Conservation (phyloP, 768 basidiomycete species). For the Filobasidium wieringae region DNA sequence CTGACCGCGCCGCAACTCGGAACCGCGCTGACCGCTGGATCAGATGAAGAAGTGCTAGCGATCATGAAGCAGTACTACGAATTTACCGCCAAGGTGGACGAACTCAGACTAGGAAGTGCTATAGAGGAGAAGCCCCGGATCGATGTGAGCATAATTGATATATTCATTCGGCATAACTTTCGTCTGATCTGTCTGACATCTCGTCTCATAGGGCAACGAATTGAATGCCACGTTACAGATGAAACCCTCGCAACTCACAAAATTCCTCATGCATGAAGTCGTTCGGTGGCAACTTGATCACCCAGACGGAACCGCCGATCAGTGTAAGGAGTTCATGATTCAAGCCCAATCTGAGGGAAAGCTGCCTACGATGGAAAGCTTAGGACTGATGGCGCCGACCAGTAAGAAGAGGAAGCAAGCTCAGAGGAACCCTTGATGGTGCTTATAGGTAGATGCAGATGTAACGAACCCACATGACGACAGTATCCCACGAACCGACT, state of each 20-base stretch:
- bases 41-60: conserved; percentile 38
- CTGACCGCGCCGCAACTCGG: too few species aligned
- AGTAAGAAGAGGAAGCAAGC: background rate
- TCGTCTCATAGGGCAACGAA: conserved; percentile 55
- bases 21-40: too few species aligned
- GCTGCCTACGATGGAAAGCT: conserved; percentile 1
- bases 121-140: conserved; percentile 64
- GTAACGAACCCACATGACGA: too few species aligned
- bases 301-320: conserved; percentile 54
- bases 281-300: conserved; percentile 77
- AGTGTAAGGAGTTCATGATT: conserved; percentile 58
- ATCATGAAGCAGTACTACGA: conserved; percentile 55
- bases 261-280: conserved; percentile 52
- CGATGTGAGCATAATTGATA: conserved; percentile 50
- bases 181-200: background rate
- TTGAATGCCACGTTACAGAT: conserved; percentile 48
- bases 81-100: conserved; percentile 52
- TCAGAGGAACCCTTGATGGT: too few species aligned
- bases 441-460: too few species aligned
- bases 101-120: conserved; percentile 49
- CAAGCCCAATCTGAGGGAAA: conserved; percentile 41
- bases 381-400: background rate
- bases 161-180: background rate
- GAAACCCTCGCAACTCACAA: conserved; percentile 61
- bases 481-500: too few species aligned